Base-by-base conservation (phyloP, 345 rosid genomes). In the Gossypium thurberi region DNA sequence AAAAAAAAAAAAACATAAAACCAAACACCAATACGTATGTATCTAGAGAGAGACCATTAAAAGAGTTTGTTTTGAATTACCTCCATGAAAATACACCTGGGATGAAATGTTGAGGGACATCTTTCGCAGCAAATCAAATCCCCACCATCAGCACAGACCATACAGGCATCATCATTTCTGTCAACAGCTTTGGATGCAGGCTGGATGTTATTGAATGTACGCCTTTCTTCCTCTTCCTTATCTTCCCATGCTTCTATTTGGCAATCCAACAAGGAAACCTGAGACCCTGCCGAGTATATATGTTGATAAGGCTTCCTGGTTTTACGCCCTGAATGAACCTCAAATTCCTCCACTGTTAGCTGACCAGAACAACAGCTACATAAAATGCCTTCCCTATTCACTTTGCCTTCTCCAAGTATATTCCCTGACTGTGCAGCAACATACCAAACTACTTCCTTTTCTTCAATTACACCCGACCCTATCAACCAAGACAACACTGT, bases 81-180 rank as follows among this genome's bases (percentile, higher is more conserved):
- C 78, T 59, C 14, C 79, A 82, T 44, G 13, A 17, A 57, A 14
- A 75, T 10, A 14, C 85, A 80, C 2, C 2, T 26, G 1, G 50
- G 33, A 70, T 82, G 81, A 44, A 64, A 73, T 1, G 85, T 78
- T 1, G 81, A 77, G 11, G 80, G 81, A 8, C 85, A 80, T 37
- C 2, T 60, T 0, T 82, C 81, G 2, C 81, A 82, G 10, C 85
- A 80, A 6, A 82, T 40, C 8, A 82, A n/a, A 0, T 80, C 65
- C 8, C 85, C 81, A 0, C 81, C 81, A 66, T 82, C 85, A 0
- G 69, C 80, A 44, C 81, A 82, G 13, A 82, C 10, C 50, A 75
- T 75, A 13, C 85, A 80, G 2, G 70, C 70, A 51, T 76, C 82
- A 18, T 80, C 86, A 4, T 15, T 71, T 8, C 1, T 0, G 9